These are phyloP conservation scores for Penicillium griseofulvum DNA, from an alignment of 2,329 filamentous ascomycete genomes.

Conservation along the genomic window DNA sequence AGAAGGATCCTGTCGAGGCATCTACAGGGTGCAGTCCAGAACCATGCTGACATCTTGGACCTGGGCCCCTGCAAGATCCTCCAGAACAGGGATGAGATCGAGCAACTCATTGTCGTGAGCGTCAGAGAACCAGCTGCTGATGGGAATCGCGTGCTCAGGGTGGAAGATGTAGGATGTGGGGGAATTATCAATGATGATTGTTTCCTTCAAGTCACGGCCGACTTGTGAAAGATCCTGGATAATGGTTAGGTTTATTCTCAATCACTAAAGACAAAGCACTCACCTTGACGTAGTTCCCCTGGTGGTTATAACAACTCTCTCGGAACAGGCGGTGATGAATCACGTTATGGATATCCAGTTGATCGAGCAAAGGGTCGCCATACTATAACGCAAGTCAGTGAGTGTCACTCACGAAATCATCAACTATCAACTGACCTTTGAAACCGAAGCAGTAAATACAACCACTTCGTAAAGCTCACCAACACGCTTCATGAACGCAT, in stretches of 20 bases:
- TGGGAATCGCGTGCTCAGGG: constrained; percentile 95
- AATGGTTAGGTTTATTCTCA: constrained; percentile 13
- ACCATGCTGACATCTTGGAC: constrained; percentile 97
- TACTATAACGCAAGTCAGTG: constrained; percentile 58
- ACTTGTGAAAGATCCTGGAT: constrained; percentile 87
- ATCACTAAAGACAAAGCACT: constrained; percentile 2
- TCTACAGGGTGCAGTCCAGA: constrained; percentile 75
- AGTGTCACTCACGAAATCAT: not conserved
- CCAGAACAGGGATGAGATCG: constrained; percentile 95
- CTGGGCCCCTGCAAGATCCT: constrained; percentile 85
- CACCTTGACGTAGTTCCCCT: constrained; percentile 96
- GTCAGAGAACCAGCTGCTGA: constrained; percentile 99
- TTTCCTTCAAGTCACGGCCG: constrained; percentile 90
- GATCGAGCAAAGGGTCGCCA: constrained; percentile 90
- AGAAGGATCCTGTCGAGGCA: constrained; percentile 26
- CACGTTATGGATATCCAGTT: constrained; percentile 94
- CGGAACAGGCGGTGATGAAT: constrained; percentile 95
- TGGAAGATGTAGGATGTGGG: constrained; percentile 99
- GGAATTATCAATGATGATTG: constrained; percentile 99
- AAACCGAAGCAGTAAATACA: constrained; percentile 96
- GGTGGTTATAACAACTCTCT: constrained; percentile 98
- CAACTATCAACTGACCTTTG: constrained; percentile 67
- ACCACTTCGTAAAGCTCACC: constrained; percentile 98
- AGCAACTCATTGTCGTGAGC: constrained; percentile 98
- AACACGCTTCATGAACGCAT: constrained; percentile 98